Conservation (phyloP, 345 rosid species). For the Rhizophora mangle region DNA sequence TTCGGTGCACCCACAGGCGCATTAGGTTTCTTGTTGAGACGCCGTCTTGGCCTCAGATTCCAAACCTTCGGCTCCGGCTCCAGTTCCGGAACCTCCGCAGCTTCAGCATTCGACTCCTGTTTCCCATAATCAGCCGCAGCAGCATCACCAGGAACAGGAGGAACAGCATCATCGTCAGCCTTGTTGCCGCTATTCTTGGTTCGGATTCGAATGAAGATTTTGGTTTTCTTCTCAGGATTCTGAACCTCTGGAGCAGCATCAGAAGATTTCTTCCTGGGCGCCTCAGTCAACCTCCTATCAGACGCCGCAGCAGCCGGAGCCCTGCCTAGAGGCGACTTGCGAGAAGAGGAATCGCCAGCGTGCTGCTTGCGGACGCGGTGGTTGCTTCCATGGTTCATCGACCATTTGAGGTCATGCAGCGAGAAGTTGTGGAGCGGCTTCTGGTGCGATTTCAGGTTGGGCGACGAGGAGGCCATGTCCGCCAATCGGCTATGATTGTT, state of each 20-base stretch:
- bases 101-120: conserved; percentile 29
- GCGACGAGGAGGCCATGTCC: conserved; percentile 40
- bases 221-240: conserved; percentile 40
- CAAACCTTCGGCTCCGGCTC: conserved; percentile 51
- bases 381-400: conserved; percentile 37
- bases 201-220: conserved; percentile 45
- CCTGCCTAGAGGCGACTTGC: conserved; percentile 8
- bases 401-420: conserved; percentile 58
- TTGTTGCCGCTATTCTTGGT: conserved; percentile 26
- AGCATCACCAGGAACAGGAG: not conserved
- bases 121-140: conserved; percentile 30
- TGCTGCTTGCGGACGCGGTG: conserved; percentile 41
- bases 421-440: conserved; percentile 73
- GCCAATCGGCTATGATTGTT: no score
- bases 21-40: conserved; percentile 19
- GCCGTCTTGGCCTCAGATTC: conserved; percentile 68
- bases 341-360: not conserved
- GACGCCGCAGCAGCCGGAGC: conserved; percentile 4
- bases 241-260: conserved; percentile 22
- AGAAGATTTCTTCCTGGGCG: conserved; percentile 17
- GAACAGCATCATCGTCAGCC: conserved; percentile 7
- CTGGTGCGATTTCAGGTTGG: conserved; percentile 33
- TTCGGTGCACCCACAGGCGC: conserved; percentile 24
- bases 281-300: not conserved
- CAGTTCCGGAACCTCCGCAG: conserved; percentile 33